Percentiles rank a stretch among this genome's conserved stretches.
These are phyloP conservation scores for Ceriops zippeliana DNA, from an alignment of 345 rosid species.

Conservation along the genomic window DNA sequence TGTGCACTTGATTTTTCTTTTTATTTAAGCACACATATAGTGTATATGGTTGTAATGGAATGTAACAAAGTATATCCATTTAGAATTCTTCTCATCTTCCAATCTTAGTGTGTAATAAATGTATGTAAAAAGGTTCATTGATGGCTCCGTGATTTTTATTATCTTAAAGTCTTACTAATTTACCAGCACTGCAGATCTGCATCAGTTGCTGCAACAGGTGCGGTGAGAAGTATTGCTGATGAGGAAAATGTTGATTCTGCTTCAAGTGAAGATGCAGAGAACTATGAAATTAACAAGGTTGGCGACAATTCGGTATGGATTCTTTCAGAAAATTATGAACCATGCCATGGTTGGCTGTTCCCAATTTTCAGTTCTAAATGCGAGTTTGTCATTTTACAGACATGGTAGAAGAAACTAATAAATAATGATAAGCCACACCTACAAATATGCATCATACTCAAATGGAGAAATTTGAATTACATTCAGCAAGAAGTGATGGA, in stretches of 20 bases:
- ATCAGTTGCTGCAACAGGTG: slow-evolving; percentile 50
- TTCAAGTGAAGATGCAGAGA: slow-evolving; percentile 73
- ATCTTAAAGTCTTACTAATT: background rate
- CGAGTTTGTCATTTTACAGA: background rate
- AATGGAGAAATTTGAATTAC: background rate
- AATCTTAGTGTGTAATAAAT: background rate
- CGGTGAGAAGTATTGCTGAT: slow-evolving; percentile 49
- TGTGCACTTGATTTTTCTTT: no score
- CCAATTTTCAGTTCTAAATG: background rate
- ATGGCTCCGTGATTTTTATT: background rate
- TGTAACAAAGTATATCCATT: no score
- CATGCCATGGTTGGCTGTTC: background rate
- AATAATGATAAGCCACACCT: background rate
- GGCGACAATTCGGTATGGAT: slow-evolving; percentile 61
- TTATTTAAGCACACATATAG: no score
- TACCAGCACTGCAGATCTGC: slow-evolving; percentile 48
- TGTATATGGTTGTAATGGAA: no score
- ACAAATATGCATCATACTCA: background rate
- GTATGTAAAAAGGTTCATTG: background rate
- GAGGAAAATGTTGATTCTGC: slow-evolving; percentile 69
- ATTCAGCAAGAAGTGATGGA: no score
- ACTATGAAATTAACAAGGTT: slow-evolving; percentile 41
- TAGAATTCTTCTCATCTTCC: no score
- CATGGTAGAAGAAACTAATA: background rate
- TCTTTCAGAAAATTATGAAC: slow-evolving; percentile 2